phyloP scores from a whole-genome alignment of 352 stramenopile species.

The Phytopythium mirpurense region DNA sequence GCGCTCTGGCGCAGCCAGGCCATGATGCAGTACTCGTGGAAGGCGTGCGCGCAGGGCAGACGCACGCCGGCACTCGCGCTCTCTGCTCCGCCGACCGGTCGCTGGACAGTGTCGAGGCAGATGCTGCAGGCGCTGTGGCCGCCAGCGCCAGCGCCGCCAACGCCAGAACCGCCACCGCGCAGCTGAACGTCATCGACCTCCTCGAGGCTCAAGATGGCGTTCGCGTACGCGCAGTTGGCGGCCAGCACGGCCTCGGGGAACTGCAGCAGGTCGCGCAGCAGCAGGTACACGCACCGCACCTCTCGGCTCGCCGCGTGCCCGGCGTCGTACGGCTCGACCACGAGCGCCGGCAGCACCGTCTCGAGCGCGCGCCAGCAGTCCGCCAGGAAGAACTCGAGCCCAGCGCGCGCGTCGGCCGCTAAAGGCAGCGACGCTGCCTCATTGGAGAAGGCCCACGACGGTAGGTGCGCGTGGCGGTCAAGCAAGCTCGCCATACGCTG shows the following conservation, averaged over 20 bases:
- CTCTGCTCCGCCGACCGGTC: background rate
- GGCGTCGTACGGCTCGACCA: conserved; percentile 34
- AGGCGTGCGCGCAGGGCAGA: conserved; percentile 45
- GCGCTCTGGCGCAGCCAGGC: conserved; percentile 54
- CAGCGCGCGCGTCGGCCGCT: conserved; percentile 21
- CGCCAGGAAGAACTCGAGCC: conserved; percentile 40
- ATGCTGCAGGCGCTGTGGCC: conserved; percentile 49
- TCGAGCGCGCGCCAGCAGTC: conserved; percentile 44
- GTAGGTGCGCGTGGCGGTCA: conserved; percentile 30
- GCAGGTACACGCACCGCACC: conserved; percentile 34
- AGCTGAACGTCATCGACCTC: conserved; percentile 31
- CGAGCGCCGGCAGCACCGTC: conserved; percentile 37
- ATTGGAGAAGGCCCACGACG: conserved; percentile 32
- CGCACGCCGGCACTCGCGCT: conserved; percentile 30
- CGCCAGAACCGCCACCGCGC: conserved; percentile 9
- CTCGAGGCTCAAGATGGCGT: conserved; percentile 50
- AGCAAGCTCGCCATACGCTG: conserved; percentile 29
- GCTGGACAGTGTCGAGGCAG: conserved; percentile 28
- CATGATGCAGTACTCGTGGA: conserved; percentile 70
- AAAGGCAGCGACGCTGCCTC: conserved; percentile 29
- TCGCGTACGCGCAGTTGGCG: conserved; percentile 48
- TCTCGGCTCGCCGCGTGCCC: conserved; percentile 18
- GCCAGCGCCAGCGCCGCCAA: conserved; percentile 13
- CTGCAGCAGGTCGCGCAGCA: conserved; percentile 50
- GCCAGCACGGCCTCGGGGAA: conserved; percentile 42